Base-by-base conservation (phyloP, 2,329 filamentous ascomycete genomes). In the Aspergillus udagawae region DNA sequence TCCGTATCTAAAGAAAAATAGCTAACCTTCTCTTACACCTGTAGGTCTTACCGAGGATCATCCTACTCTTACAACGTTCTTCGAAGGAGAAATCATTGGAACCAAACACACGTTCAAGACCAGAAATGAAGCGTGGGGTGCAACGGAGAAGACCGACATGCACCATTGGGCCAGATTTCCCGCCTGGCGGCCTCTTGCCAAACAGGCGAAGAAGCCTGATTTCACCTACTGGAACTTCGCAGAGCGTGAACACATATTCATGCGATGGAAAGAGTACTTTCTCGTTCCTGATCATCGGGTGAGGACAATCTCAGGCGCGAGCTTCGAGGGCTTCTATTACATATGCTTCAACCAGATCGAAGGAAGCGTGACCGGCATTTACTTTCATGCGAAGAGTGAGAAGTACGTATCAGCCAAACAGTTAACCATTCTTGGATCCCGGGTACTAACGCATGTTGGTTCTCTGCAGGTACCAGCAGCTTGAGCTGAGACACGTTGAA, bases 251-350 rank as follows among this genome's bases (percentile, higher is more conserved):
- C 87, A 95, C 72, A 87, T 99, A 32, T 99, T 97, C 70, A 99
- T 99, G 94, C 86, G 94, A 59, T 99, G 94, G 94, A 99, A 99
- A 75, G 94, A 99, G 71, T 92, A 96, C 68, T 99, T 99, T 68
- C 80, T 99, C 0, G 94, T 99, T 0, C 94, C 94, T 1, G 92
- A 99, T 69, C 94, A 99, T 73, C 85, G 90, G 17, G 92, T 97
- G 21, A 85, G 88, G 60, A 95, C 90, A 10, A 96, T 99, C 60
- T 90, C 86, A 35, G 94, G 94, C 20, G 94, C 94, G 7, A 97
- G 93, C 70, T 99, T 97, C 59, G 94, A 99, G 71, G 94, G 94
- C 0, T 99, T 99, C 73, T 99, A 97, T 73, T 99, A 99, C 70
- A 97, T 99, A 64, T 97, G 92, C 78, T 97, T 97, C 79, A 96